Base-by-base conservation (phyloP, 495 filamentous ascomycete genomes). In the Aspergillus saccharolyticus region DNA sequence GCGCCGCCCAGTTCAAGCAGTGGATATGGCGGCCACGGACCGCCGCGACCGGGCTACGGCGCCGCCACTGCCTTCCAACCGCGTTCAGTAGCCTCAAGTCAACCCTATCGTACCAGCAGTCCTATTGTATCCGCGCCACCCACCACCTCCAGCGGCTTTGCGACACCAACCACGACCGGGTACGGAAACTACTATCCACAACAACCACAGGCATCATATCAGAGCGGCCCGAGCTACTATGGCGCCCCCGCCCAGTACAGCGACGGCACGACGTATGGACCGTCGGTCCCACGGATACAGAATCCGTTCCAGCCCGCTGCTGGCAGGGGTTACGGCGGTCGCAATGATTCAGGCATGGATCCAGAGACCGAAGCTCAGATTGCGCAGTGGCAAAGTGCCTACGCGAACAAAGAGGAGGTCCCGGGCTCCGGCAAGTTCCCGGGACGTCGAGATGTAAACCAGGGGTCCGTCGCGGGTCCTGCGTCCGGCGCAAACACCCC, bases 361-460 rank as follows among this genome's bases (percentile, higher is more conserved):
- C 86, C 91, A 7, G 91, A 97, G 63, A 87, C 89, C 68, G 90
- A 94, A 54, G 91, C 91, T 12, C 89, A 96, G 69, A 92, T 97
- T 55, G 93, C 93, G 46, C 91, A 96, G 71, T 97, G 95, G 90
- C 91, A 96, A 72, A 91, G 87, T 65, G 90, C 94, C 17, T 98
- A 97, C 68, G 81, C 85, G 55, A 80, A 77, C 39, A 83, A 79
- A 54, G 83, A 82, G 22, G 76, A 77, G 46, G 56, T 62, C 3
- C 65, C 64, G 33, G 60, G 47, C 47, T 58, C 69, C 14, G 68
- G 72, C 15, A 62, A 70, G 43, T 14, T 63, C 14, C 54, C 62
- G 33, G 63, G 63, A 22, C 64, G 63, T 3, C 58, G 57, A 22
- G 60, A 66, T 47, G 65, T 56, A 9, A 45, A 60, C 16, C 52